Base-by-base conservation (phyloP, 179 eudicot genomes). In the Corrigiola litoralis region DNA sequence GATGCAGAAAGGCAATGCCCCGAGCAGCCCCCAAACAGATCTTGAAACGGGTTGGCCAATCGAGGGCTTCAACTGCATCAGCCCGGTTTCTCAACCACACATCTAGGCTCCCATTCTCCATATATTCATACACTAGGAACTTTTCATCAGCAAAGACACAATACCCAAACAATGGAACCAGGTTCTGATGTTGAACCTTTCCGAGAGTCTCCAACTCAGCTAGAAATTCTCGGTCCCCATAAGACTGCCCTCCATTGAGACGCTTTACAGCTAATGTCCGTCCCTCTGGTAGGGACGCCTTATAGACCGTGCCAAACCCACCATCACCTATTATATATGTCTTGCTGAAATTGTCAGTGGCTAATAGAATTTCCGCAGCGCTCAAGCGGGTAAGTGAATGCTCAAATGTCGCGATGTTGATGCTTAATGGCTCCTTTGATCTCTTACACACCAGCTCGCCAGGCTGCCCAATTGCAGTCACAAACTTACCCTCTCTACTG, bases 131-230 rank as follows among this genome's bases (percentile, higher is more conserved):
- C 32, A 94, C 86, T 62, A 94, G 59, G 63, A 92, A 80, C 64
- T 89, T 79, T 68, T 87, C 96, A 12, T 87, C 97, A 5, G 80
- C 71, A 67, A 67, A 81, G 13, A 80, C 87, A 51, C 99, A 90
- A 57, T 90, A 92, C 5, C 98, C 98, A 41, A 79, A 83, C 46
- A 92, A 61, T 32, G 95, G 88, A 49, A 84, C 97, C 63, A 92
- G 66, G 65, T 90, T 84, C 67, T 81, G 85, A 40, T 92, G 97
- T 45, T 83, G 90, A 6, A 92, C 90, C 67, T 87, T 92, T 33
- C 98, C 98, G 12, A 92, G 73, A 7, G 98, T 92, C 64, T 90
- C 96, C 83, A 92, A 78, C 81, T 92, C 98, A 14, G 98, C 98
- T 41, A 84, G 64, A 64, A 92, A 92, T 63, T 90, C 97, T 18